Conservation (phyloP, 768 basidiomycete species). For the Mrakia frigida region DNA sequence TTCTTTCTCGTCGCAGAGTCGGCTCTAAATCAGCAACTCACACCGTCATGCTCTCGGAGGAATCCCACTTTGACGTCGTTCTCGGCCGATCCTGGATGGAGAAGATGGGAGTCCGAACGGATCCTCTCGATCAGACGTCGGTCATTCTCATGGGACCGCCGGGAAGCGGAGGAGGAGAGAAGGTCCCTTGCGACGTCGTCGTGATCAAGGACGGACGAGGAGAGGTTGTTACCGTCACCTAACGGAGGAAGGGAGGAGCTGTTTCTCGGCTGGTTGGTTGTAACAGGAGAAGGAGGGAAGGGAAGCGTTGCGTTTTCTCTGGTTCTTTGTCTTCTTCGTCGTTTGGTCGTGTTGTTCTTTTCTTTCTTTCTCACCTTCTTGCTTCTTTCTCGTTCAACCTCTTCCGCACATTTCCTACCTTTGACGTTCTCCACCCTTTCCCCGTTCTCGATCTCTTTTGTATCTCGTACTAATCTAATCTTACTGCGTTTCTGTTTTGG, state of each 20-base stretch:
- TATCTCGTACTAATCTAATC: too few relatives aligned
- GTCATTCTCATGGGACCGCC: conserved; percentile 73
- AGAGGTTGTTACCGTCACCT: conserved; percentile 84
- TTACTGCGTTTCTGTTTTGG: too few relatives aligned
- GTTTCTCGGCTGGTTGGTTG: too few relatives aligned
- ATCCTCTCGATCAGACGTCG: conserved; percentile 76
- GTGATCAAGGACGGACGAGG: conserved; percentile 83
- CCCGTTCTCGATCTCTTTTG: too few relatives aligned
- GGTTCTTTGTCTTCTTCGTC: background rate
- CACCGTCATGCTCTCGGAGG: conserved; percentile 82
- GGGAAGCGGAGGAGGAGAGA: conserved; percentile 47
- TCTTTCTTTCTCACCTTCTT: background rate
- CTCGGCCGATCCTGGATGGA: conserved; percentile 64
- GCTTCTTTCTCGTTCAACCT: background rate
- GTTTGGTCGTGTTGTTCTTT: background rate
- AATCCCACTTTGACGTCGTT: conserved; percentile 92
- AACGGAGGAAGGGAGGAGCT: conserved; percentile 20
- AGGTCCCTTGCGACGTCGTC: conserved; percentile 83
- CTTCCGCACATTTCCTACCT: background rate
- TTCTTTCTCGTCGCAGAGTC: conserved; percentile 36
- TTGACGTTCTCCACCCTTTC: background rate
- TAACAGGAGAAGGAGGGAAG: too few relatives aligned
- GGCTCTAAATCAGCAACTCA: conserved; percentile 45
- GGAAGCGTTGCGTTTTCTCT: background rate
- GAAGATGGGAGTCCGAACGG: conserved; percentile 63